Percentiles rank a stretch among this genome's conserved stretches.
phyloP scores from a whole-genome alignment of 208 protist species.

The Zelonia costaricensis region DNA sequence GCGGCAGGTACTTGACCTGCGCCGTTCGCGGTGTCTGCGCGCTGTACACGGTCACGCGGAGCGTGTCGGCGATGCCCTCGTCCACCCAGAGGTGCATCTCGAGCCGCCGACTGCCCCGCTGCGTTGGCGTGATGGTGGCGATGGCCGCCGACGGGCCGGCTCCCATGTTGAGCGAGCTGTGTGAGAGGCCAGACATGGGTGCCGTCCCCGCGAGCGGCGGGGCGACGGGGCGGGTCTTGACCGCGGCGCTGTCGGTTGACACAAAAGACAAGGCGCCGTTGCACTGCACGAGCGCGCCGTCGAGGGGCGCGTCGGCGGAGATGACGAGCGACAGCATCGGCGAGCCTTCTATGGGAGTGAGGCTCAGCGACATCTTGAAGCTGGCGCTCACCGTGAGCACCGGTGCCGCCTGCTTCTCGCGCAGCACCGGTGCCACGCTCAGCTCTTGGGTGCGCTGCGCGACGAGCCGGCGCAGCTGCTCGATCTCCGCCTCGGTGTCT shows the following conservation, averaged over 20 bases:
- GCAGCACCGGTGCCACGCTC: slow-evolving; percentile 19
- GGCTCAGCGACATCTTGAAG: slow-evolving; percentile 54
- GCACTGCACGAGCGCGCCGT: slow-evolving; percentile 53
- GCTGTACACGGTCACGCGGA: slow-evolving; percentile 50
- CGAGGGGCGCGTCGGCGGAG: slow-evolving; percentile 57
- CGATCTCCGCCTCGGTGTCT: slow-evolving; percentile 45
- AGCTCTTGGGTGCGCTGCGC: slow-evolving; percentile 43
- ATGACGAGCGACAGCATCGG: slow-evolving; percentile 63
- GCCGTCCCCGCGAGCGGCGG: slow-evolving; percentile 4
- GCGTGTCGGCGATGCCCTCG: slow-evolving; percentile 45
- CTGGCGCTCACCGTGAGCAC: slow-evolving; percentile 63
- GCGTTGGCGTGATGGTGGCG: slow-evolving; percentile 25
- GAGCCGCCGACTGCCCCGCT: slow-evolving; percentile 34
- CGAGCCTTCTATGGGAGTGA: slow-evolving; percentile 46
- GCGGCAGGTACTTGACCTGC: slow-evolving; percentile 55
- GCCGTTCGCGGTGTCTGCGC: slow-evolving; percentile 65
- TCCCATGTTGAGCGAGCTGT: background rate
- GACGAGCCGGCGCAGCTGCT: slow-evolving; percentile 42
- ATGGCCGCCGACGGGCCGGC: slow-evolving; percentile 1
- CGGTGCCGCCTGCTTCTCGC: slow-evolving; percentile 15
- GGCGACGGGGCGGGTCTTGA: slow-evolving; percentile 16
- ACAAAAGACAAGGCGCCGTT: slow-evolving; percentile 42
- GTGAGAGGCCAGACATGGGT: slow-evolving; percentile 3
- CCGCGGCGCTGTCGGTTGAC: slow-evolving; percentile 34
- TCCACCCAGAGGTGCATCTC: slow-evolving; percentile 61